These are phyloP conservation scores for Hysterangium stoloniferum DNA, from an alignment of 768 basidiomycete genomes.

Conservation along the genomic window DNA sequence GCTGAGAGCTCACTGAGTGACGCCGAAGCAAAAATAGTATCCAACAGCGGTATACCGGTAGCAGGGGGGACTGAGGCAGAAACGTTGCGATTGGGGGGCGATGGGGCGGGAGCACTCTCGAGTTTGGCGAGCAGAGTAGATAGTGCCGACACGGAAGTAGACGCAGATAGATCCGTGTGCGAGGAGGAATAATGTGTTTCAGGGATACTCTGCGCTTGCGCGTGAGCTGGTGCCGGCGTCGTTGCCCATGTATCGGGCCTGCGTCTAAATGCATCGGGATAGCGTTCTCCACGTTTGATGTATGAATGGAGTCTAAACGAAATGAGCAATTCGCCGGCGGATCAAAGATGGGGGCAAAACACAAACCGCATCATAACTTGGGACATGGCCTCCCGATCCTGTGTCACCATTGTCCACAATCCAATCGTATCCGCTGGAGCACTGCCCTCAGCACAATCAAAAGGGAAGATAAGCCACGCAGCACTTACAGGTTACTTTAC, in stretches of 20 bases:
- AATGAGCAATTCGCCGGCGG: not conserved
- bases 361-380: slow-evolving; percentile 62
- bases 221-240: slow-evolving; percentile 49
- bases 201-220: slow-evolving; percentile 19
- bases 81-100: slow-evolving; percentile 21
- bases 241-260: slow-evolving; percentile 49
- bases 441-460: not conserved
- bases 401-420: slow-evolving; percentile 68
- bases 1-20: slow-evolving; percentile 4
- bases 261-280: slow-evolving; percentile 53
- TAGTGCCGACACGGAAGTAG: slow-evolving; percentile 26
- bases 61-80: slow-evolving; percentile 21
- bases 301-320: slow-evolving; percentile 50
- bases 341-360: not conserved
- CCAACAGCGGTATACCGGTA: slow-evolving; percentile 53
- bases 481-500: slow-evolving; percentile 46
- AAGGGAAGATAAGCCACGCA: not conserved
- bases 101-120: slow-evolving; percentile 17
- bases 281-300: slow-evolving; percentile 56
- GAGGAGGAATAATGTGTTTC: not conserved
- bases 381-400: slow-evolving; percentile 62
- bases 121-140: slow-evolving; percentile 44
- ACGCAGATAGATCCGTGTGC: not conserved
- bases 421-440: slow-evolving; percentile 41
- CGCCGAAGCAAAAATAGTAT: slow-evolving; percentile 69